Conservation (phyloP, 2,329 filamentous ascomycete species). For the Cladosporium sp. region DNA sequence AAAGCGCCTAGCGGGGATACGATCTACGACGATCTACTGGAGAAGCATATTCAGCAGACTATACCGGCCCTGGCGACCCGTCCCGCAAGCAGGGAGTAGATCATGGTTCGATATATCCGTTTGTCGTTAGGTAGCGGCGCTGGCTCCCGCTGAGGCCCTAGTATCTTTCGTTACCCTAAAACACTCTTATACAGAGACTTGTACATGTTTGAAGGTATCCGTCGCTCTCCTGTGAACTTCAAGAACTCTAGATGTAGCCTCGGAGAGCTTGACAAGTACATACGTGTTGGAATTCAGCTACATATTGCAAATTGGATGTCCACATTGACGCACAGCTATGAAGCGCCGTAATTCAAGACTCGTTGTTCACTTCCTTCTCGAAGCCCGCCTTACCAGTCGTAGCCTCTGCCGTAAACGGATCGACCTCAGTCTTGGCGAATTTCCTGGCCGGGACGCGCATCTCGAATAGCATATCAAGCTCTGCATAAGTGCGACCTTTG, state of each 20-base stretch:
- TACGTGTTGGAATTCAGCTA: not conserved
- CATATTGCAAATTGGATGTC: not conserved
- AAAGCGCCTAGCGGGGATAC: constrained; percentile 11
- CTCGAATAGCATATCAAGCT: constrained; percentile 57
- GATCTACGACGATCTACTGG: constrained; percentile 13
- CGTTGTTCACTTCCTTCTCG: not conserved
- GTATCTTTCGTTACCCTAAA: not conserved
- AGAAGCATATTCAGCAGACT: constrained; percentile 15
- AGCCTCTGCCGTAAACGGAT: constrained; percentile 13
- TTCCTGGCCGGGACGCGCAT: constrained; percentile 44
- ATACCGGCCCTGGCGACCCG: constrained; percentile 6
- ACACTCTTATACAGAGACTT: not conserved
- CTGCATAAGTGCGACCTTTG: constrained; percentile 54
- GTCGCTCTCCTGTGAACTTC: too few relatives aligned
- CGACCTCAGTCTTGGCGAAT: constrained; percentile 33
- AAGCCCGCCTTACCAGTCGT: not conserved
- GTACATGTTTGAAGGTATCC: not conserved
- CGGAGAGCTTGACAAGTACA: not conserved
- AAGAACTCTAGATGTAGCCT: not conserved
- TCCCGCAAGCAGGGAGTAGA: not conserved
- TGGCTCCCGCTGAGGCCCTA: not conserved
- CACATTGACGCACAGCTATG: not conserved
- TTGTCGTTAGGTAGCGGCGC: not conserved
- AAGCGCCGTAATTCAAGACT: not conserved
- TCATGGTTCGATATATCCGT: not conserved